Evolutionary conservation across 495 filamentous ascomycete species (phyloP).

Genomic region (Cercophora scortea): DNA sequence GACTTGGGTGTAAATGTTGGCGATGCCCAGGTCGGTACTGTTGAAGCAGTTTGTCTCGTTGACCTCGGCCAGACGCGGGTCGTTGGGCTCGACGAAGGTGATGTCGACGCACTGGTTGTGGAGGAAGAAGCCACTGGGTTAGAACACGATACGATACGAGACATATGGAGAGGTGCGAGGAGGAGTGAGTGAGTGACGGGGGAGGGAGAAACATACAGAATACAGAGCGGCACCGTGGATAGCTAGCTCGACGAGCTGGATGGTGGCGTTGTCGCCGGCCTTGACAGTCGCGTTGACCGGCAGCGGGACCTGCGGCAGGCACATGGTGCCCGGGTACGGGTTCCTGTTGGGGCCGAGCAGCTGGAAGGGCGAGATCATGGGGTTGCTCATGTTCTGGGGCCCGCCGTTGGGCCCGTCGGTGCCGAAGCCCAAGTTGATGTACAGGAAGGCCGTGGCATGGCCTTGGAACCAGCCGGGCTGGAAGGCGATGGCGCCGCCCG

Average conservation of each 20-base stretch:
- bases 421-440: conserved; percentile 90
- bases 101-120: conserved; percentile 77
- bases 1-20: conserved; percentile 61
- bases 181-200: neutral
- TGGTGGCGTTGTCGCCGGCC: conserved; percentile 82
- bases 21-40: conserved; percentile 62
- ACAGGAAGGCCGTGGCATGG: conserved; percentile 76
- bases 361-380: conserved; percentile 77
- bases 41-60: conserved; percentile 81
- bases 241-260: conserved; percentile 86
- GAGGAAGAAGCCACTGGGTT: neutral
- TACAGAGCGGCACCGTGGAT: conserved; percentile 85
- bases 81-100: conserved; percentile 64
- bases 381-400: conserved; percentile 82
- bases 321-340: conserved; percentile 80
- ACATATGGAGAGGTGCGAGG: too few species aligned
- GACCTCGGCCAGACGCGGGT: conserved; percentile 56
- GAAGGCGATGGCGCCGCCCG: conserved; percentile 75
- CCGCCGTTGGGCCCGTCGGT: conserved; percentile 45
- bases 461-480: conserved; percentile 95
- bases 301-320: conserved; percentile 83
- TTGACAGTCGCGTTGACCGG: conserved; percentile 65
- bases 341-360: conserved; percentile 75
- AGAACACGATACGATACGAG: neutral
- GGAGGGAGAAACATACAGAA: conserved; percentile 60